Conservation (phyloP, 345 rosid genomes). For the Diplotaxis tenuifolia region DNA sequence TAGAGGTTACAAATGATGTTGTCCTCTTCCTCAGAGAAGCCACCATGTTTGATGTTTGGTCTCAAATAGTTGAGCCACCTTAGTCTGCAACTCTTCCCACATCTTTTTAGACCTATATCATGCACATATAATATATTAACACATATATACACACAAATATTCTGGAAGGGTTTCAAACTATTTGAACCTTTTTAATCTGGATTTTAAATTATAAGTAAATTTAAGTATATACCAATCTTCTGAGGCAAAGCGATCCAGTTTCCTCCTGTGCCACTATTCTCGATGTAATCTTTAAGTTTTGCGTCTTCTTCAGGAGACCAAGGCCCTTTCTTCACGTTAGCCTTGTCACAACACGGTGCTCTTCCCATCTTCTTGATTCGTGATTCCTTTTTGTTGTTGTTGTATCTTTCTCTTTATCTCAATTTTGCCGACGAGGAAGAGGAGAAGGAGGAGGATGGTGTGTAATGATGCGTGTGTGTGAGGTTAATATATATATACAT, state of each 20-base stretch:
- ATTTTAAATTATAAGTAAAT: constrained; percentile 5
- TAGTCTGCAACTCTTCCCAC: constrained; percentile 79
- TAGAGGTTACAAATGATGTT: constrained; percentile 54
- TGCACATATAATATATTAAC: background rate
- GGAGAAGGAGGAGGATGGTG: constrained; percentile 17
- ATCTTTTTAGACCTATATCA: constrained; percentile 55
- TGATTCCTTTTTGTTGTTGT: constrained; percentile 14
- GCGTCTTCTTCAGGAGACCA: constrained; percentile 96
- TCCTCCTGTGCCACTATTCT: constrained; percentile 70
- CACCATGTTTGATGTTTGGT: constrained; percentile 72
- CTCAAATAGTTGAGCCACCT: constrained; percentile 85
- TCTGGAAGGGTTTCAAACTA: background rate
- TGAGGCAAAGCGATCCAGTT: constrained; percentile 88
- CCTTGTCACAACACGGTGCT: constrained; percentile 91
- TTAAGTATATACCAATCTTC: constrained; percentile 51
- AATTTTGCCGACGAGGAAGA: constrained; percentile 24
- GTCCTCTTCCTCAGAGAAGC: constrained; percentile 69
- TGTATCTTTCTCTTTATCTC: constrained; percentile 16
- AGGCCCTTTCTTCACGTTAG: constrained; percentile 86
- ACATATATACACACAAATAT: background rate
- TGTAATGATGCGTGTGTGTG: constrained; percentile 34
- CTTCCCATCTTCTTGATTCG: constrained; percentile 58
- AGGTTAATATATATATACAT: constrained; percentile 34
- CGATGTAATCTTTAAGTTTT: constrained; percentile 67
- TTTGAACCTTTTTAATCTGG: background rate